phyloP scores from a whole-genome alignment of 106 monocot species.

The Dactylorhiza incarnata region DNA sequence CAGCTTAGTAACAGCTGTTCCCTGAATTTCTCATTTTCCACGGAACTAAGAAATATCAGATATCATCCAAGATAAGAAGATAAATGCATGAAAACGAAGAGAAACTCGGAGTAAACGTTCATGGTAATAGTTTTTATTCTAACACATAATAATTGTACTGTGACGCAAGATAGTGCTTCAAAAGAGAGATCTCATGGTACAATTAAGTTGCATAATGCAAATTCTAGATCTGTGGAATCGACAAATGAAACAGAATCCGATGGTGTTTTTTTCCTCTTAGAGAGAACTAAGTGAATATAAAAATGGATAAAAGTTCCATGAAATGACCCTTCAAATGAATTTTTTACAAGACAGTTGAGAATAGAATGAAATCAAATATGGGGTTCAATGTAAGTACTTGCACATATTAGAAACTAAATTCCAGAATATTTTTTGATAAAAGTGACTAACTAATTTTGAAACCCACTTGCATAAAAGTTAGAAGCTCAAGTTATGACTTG shows the following conservation, averaged over 20 bases:
- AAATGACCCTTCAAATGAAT: neutral
- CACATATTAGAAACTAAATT: neutral
- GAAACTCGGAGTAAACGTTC: neutral
- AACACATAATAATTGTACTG: neutral
- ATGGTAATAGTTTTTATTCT: neutral
- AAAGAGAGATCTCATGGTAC: neutral
- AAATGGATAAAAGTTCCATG: neutral
- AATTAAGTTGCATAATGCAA: neutral
- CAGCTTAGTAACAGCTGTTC: slow-evolving; percentile 79
- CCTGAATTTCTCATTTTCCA: slow-evolving; percentile 30
- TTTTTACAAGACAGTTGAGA: neutral
- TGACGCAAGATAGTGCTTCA: neutral
- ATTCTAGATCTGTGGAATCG: neutral
- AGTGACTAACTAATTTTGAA: neutral
- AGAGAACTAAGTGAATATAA: neutral
- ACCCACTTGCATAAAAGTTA: neutral
- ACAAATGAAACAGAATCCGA: neutral
- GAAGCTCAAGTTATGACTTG: neutral
- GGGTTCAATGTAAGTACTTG: neutral
- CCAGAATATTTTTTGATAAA: neutral
- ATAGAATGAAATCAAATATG: neutral
- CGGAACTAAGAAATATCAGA: neutral
- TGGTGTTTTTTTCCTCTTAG: neutral
- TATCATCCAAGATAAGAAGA: neutral
- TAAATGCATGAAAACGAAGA: slow-evolving; percentile 2